phyloP scores from a whole-genome alignment of 768 basidiomycete genomes.

The Tubosaeta sp. region DNA sequence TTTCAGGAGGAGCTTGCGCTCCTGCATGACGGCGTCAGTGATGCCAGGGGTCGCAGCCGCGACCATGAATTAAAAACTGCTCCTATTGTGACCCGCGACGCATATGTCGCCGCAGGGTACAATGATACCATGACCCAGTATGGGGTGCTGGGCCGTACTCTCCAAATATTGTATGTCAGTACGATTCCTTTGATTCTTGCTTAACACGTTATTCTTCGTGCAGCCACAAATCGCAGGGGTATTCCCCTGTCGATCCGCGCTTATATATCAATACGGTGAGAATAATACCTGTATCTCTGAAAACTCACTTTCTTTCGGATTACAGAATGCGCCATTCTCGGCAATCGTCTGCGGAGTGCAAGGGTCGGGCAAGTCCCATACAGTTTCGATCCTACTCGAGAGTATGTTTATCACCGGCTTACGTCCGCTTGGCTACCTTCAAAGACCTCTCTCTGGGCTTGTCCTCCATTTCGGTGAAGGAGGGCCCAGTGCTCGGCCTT shows the following conservation, averaged over 20 bases:
- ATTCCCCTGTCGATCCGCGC: conserved; percentile 41
- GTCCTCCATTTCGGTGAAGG: conserved; percentile 71
- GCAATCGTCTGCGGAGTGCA: conserved; percentile 75
- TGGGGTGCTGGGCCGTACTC: conserved; percentile 52
- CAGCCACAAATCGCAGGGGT: conserved; percentile 30
- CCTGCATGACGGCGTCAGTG: conserved; percentile 22
- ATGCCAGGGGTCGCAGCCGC: conserved; percentile 21
- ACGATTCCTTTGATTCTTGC: not conserved
- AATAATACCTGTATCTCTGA: not conserved
- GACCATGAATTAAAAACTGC: conserved; percentile 40
- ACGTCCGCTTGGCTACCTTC: conserved; percentile 44
- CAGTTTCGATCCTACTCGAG: conserved; percentile 63
- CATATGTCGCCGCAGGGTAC: conserved; percentile 35
- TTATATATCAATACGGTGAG: conserved; percentile 67
- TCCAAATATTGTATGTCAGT: conserved; percentile 42
- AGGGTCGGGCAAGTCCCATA: conserved; percentile 74
- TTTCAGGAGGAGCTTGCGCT: conserved; percentile 31
- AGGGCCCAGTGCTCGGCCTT: conserved; percentile 51
- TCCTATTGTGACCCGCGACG: conserved; percentile 51
- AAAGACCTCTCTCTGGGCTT: conserved; percentile 56
- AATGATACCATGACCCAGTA: conserved; percentile 46
- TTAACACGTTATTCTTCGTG: conserved; percentile 12
- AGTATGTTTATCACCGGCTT: conserved; percentile 60
- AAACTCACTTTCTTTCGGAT: not conserved
- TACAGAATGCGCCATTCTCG: conserved; percentile 69